These are phyloP conservation scores for Termitomyces sp. DNA, from an alignment of 768 basidiomycete genomes.

Conservation along the genomic window DNA sequence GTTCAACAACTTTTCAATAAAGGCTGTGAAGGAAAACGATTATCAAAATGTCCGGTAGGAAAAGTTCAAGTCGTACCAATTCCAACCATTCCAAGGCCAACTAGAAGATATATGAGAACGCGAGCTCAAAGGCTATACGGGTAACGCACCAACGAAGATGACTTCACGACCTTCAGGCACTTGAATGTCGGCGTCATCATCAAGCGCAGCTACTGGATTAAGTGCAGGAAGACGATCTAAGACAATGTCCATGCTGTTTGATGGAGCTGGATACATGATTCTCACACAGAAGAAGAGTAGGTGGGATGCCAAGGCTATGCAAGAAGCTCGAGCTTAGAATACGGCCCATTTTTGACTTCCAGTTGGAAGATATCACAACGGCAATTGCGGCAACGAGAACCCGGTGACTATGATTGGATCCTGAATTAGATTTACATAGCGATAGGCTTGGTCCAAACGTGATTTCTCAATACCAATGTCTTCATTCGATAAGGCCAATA, in stretches of 20 bases:
- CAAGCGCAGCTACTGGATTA: background rate
- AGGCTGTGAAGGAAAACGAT: conserved; percentile 29
- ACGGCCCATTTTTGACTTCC: background rate
- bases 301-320: background rate
- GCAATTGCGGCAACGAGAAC: background rate
- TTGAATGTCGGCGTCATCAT: background rate
- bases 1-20: conserved; percentile 64
- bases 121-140: background rate
- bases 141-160: background rate
- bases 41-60: background rate
- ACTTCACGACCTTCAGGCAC: conserved; percentile 2
- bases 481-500: background rate
- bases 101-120: conserved; percentile 16
- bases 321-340: background rate
- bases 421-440: background rate
- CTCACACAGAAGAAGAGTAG: background rate
- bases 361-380: background rate
- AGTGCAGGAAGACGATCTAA: background rate
- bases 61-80: conserved; percentile 30
- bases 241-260: background rate
- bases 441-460: background rate
- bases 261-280: background rate
- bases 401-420: background rate
- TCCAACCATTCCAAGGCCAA: conserved; percentile 59
- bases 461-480: background rate